Conservation (phyloP, 768 basidiomycete genomes). For the Russula abietina region DNA sequence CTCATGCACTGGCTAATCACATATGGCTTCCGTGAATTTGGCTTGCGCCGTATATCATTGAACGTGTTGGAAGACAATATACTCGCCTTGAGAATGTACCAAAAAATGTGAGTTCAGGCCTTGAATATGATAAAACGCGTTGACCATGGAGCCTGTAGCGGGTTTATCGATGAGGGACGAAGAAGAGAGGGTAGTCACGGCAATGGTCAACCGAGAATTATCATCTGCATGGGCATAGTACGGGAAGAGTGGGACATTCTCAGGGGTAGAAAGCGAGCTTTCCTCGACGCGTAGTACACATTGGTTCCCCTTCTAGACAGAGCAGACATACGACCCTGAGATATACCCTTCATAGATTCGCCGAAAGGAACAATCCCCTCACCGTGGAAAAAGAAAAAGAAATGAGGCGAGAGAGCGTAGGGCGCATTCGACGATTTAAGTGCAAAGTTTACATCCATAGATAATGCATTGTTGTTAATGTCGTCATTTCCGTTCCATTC, state of each 20-base stretch:
- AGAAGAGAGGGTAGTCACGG: neutral
- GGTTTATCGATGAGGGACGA: conserved; percentile 19
- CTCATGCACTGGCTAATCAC: conserved; percentile 38
- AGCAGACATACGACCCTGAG: neutral
- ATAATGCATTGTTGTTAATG: neutral
- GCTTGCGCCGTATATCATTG: conserved; percentile 39
- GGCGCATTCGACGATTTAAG: neutral
- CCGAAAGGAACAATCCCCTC: neutral
- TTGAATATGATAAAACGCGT: neutral
- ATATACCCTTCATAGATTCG: neutral
- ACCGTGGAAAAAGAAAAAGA: neutral
- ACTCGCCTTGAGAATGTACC: conserved; percentile 37
- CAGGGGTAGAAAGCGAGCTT: neutral
- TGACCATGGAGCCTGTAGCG: conserved; percentile 9
- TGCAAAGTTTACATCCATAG: neutral
- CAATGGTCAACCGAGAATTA: neutral
- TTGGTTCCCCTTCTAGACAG: neutral
- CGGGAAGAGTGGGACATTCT: conserved; percentile 20
- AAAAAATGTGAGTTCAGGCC: conserved; percentile 35
- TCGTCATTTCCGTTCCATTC: neutral
- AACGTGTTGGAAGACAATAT: conserved; percentile 36
- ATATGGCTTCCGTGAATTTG: conserved; percentile 37
- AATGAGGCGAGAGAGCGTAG: too few species aligned
- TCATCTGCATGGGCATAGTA: conserved; percentile 20
- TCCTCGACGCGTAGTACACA: neutral